Conservation (phyloP, 805 yeast genomes). For the Candida fluviatilis region DNA sequence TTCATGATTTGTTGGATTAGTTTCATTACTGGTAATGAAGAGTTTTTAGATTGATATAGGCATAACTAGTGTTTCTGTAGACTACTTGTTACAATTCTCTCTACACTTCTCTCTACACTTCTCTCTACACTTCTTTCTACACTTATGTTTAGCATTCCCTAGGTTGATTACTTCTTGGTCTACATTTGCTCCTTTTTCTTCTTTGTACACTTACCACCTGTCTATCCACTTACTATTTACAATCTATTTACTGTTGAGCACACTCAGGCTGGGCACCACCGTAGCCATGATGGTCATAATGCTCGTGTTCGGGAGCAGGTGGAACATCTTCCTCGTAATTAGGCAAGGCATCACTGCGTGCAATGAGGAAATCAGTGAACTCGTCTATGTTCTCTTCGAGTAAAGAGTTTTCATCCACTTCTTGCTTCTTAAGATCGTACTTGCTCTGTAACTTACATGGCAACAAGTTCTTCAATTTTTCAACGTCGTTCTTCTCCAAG, state of each 20-base stretch:
- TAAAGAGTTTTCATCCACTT: slow-evolving; percentile 21
- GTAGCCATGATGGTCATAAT: slow-evolving; percentile 6
- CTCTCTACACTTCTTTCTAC: too few relatives aligned
- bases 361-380: slow-evolving; percentile 30
- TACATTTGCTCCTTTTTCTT: too few relatives aligned
- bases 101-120: too few relatives aligned
- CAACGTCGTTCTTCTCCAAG: slow-evolving; percentile 62
- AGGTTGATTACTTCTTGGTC: too few relatives aligned
- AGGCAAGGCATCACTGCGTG: slow-evolving; percentile 24
- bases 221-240: slow-evolving; percentile 4
- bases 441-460: slow-evolving; percentile 38
- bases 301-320: slow-evolving; percentile 11
- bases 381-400: slow-evolving; percentile 36
- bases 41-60: too few relatives aligned
- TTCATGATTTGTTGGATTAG: slow-evolving; percentile 33
- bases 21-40: slow-evolving; percentile 1
- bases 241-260: slow-evolving; percentile 29
- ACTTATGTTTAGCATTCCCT: too few relatives aligned
- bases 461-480: slow-evolving; percentile 49
- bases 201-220: neutral
- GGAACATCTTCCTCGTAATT: slow-evolving; percentile 19
- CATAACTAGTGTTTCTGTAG: too few relatives aligned
- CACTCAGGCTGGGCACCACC: slow-evolving; percentile 16
- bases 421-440: slow-evolving; percentile 18
- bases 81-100: too few relatives aligned